These are phyloP conservation scores for Straminergon stramineum DNA, from an alignment of 225 moss, liverwort and hornwort species.

Conservation along the genomic window DNA sequence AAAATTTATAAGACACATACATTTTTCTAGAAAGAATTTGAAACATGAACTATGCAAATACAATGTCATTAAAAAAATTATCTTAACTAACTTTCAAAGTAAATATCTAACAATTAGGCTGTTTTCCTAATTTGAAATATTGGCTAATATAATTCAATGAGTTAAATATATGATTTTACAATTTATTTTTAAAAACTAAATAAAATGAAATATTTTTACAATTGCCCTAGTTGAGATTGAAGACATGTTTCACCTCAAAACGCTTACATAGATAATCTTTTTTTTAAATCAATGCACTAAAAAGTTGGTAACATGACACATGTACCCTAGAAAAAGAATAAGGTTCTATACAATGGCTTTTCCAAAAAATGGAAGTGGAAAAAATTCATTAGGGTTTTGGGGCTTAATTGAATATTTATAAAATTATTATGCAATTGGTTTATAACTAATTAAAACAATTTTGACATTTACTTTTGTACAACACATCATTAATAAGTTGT, in stretches of 20 bases:
- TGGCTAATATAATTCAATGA: too few relatives aligned
- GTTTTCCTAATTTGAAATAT: too few relatives aligned
- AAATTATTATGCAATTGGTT: background rate
- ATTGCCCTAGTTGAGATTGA: fast-evolving
- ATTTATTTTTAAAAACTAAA: too few relatives aligned
- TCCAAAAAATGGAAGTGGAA: background rate
- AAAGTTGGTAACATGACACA: too few relatives aligned
- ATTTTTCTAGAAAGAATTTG: background rate
- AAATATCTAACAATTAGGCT: too few relatives aligned
- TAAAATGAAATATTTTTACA: too few relatives aligned
- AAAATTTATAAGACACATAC: too few relatives aligned
- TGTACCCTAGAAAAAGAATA: too few relatives aligned
- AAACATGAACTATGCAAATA: background rate
- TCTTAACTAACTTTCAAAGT: too few relatives aligned
- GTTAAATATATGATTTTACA: too few relatives aligned
- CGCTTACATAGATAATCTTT: too few relatives aligned
- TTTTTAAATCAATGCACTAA: too few relatives aligned
- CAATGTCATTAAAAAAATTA: background rate
- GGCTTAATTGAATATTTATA: background rate
- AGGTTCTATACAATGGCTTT: background rate
- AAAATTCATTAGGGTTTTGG: background rate
- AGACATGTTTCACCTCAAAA: background rate
- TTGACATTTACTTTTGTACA: background rate
- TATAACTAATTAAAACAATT: background rate
- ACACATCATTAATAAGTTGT: background rate